Conservation (phyloP, 179 eudicot genomes). For the Gypsophila paniculata region DNA sequence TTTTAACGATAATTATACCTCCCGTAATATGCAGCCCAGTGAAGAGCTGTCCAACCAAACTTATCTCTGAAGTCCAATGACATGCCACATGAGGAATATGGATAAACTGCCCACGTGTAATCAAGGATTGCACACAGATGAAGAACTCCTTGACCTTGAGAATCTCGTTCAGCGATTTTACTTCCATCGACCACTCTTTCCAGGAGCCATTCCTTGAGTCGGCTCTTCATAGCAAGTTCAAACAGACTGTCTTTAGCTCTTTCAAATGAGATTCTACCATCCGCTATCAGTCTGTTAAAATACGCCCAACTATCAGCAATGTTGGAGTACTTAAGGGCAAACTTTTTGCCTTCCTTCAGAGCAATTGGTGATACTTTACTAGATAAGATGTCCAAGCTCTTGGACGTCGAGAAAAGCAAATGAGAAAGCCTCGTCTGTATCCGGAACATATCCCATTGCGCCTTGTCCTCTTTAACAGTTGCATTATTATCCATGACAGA, state of each 20-base stretch:
- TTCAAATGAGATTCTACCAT: constrained; percentile 38
- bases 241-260: constrained; percentile 68
- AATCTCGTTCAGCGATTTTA: constrained; percentile 59
- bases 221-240: constrained; percentile 68
- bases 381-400: constrained; percentile 53
- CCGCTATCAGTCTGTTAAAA: constrained; percentile 43
- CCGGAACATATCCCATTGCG: constrained; percentile 54
- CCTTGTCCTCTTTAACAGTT: constrained; percentile 30
- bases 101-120: constrained; percentile 81
- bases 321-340: constrained; percentile 47
- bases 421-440: constrained; percentile 77
- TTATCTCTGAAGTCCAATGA: constrained; percentile 89
- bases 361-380: constrained; percentile 43
- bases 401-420: constrained; percentile 79
- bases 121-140: constrained; percentile 91
- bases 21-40: constrained; percentile 94
- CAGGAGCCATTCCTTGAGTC: constrained; percentile 77
- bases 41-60: constrained; percentile 95
- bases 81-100: constrained; percentile 57
- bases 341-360: constrained; percentile 54
- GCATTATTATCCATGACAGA: constrained; percentile 29
- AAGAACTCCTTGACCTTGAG: constrained; percentile 84
- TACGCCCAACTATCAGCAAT: constrained; percentile 55
- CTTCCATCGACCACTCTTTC: constrained; percentile 65
- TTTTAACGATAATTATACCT: constrained; percentile 46